Evolutionary conservation across 2,329 filamentous ascomycete genomes (phyloP), one percentile per base, ranked within the genome.

Genomic region (Nemania bipapillata): DNA sequence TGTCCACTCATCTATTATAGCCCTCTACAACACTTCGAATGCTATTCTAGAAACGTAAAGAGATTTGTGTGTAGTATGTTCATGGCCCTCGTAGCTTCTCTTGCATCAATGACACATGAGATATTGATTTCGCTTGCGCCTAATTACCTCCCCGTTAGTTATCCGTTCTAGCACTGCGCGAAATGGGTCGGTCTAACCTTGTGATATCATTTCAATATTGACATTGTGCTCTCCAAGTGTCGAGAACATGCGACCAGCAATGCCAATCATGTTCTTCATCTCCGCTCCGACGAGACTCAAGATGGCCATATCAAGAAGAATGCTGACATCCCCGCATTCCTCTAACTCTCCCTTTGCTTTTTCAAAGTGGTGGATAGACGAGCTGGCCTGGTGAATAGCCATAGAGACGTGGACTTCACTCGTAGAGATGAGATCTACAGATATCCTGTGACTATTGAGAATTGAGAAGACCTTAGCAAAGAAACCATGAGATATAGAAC

Each of bases 131-230:
- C 96, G 79, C 94, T 97, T 28, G 96, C 96, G 76, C 94, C 94
- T 97, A 47, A 32, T 63, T 12, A 15, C 6, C 30, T 37, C 11
- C 26, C 40, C 2, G 58, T 71, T 57, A 70, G 50, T 35, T 2
- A 59, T 32, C n/a, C n/a, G n/a, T n/a, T 35, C 2, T 26, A 45
- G 2, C 12, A 11, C 8, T n/a, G 35, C 7, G n/a, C 3, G 49
- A n/a, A 47, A 22, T 11, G 20, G n/a, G 4, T 50, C 12, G 26
- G 12, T 67, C 76, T 85, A 85, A 95, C 96, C 96, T 83, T 99
- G 96, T 26, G 93, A 97, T 74, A 99, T 99, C 96, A 99, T 99
- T 83, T 99, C 96, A 74, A 99, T 93, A 79, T 99, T 99, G 78
- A 99, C 90, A 75, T 92, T 92, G 79, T 97, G 92, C 78, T 97